Base-by-base conservation (phyloP, 345 rosid species). In the Camelina sativa region DNA sequence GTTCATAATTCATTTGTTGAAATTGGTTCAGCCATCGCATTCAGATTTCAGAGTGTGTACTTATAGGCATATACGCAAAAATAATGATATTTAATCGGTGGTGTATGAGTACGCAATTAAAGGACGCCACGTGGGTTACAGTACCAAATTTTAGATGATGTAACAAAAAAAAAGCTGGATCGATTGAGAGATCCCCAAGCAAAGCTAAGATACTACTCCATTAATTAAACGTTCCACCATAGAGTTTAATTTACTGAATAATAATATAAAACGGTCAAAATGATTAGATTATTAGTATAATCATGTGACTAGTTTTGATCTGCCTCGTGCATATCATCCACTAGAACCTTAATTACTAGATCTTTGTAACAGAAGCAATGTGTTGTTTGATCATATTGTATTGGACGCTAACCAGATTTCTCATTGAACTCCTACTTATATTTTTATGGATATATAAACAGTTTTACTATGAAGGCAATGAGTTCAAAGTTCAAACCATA, bases 1-100 rank as follows among this genome's bases (percentile, higher is more conserved):
- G 55, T 30, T 70, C 65, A 70, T 76, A 56, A 76, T 70, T 76
- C 66, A 76, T 76, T 52, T 17, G 80, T 71, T 77, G 72, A 65
- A 46, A 50, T 58, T 63, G 16, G 80, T 40, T 71, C 76, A 65
- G 62, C 32, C 72, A 71, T 77, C 80, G 30, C 76, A 65, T 65
- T 77, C 80, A 77, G 30, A 28, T 28, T 28, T 28, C 66, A 72
- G 64, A 66, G 58, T 58, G 63, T 72, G 71, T 60, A 77, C 43
- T 34, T 69, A 54, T 76, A 44, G 51, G 52, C 48, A 62, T 48
- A 65, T 65, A 65, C 48, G 15, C 48, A 58, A 50, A 40, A 71
- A 48, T 20, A 77, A 65, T 71, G 11, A 38, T 22, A 19, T 40
- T 65, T 37, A 38, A 30, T 47, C 25, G 34, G 41, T 40, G 70